Conservation (phyloP, 2,329 filamentous ascomycete species). For the Volutella citrinella region DNA sequence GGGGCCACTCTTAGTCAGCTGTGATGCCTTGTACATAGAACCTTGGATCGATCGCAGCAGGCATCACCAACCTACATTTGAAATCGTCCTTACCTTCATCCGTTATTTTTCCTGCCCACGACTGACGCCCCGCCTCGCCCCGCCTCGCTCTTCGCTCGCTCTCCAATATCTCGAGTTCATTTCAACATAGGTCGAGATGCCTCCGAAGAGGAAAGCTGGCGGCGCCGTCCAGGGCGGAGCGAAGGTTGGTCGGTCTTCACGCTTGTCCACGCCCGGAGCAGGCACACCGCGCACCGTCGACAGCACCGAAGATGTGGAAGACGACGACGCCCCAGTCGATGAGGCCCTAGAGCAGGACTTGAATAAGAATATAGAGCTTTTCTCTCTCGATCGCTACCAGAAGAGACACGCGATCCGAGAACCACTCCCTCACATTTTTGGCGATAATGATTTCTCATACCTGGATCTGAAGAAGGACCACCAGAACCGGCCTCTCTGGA, state of each 20-base stretch:
- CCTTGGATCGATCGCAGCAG: too few species aligned
- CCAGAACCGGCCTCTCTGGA: constrained; percentile 87
- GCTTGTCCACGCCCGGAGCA: constrained; percentile 58
- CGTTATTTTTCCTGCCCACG: constrained; percentile 7
- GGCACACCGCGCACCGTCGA: constrained; percentile 58
- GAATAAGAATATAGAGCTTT: constrained; percentile 58
- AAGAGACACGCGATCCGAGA: constrained; percentile 42
- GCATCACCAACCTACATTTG: too few species aligned
- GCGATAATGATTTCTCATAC: constrained; percentile 71
- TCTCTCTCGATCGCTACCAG: constrained; percentile 53
- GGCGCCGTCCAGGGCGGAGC: constrained; percentile 43
- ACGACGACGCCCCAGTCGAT: constrained; percentile 50
- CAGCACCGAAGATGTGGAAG: constrained; percentile 49
- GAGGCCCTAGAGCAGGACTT: constrained; percentile 52
- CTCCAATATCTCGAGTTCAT: too few species aligned
- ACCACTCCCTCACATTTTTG: constrained; percentile 45
- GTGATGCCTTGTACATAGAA: too few species aligned
- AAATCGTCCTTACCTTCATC: too few species aligned
- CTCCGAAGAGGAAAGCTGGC: constrained; percentile 67
- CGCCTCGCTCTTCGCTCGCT: constrained; percentile 13
- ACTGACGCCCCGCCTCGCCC: constrained; percentile 6
- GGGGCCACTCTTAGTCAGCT: too few species aligned
- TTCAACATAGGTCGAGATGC: constrained; percentile 58
- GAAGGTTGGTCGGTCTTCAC: constrained; percentile 57
- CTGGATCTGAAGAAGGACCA: constrained; percentile 84